Evolutionary conservation across 73 alveolate species (phyloP).

Genomic region (Tetrahymena malaccensis): DNA sequence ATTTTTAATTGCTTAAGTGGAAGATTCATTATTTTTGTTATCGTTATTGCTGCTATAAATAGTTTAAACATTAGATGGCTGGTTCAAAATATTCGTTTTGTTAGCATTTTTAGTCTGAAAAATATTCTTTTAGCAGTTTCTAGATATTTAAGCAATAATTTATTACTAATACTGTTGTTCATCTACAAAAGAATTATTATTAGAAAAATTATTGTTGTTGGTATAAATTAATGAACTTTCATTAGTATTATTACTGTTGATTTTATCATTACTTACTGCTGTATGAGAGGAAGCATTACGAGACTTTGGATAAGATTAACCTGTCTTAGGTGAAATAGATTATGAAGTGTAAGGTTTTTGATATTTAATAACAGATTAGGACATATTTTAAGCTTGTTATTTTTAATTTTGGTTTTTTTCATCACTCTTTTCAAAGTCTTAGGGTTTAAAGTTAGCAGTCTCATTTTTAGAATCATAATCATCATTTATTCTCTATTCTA

Average conservation of each 20-base stretch:
- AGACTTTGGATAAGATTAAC: background rate
- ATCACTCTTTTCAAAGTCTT: background rate
- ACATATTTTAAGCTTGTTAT: background rate
- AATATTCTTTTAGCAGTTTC: background rate
- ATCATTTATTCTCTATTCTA: background rate
- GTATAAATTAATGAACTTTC: background rate
- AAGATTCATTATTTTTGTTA: background rate
- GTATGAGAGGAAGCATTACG: background rate
- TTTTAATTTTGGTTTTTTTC: background rate
- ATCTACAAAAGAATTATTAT: background rate
- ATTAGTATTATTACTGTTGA: background rate
- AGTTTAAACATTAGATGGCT: background rate
- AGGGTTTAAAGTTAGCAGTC: background rate
- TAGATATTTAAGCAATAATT: background rate
- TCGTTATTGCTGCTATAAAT: background rate
- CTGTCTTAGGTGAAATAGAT: background rate
- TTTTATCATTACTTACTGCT: background rate
- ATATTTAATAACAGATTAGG: background rate
- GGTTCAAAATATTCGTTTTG: background rate
- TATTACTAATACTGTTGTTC: background rate
- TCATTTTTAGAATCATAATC: background rate
- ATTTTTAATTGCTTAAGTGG: background rate
- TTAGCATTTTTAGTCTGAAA: background rate
- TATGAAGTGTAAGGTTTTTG: background rate
- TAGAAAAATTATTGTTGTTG: background rate